Evolutionary conservation across 805 yeast species (phyloP).

Genomic region (Yamadazyma takamatsuzukensis): DNA sequence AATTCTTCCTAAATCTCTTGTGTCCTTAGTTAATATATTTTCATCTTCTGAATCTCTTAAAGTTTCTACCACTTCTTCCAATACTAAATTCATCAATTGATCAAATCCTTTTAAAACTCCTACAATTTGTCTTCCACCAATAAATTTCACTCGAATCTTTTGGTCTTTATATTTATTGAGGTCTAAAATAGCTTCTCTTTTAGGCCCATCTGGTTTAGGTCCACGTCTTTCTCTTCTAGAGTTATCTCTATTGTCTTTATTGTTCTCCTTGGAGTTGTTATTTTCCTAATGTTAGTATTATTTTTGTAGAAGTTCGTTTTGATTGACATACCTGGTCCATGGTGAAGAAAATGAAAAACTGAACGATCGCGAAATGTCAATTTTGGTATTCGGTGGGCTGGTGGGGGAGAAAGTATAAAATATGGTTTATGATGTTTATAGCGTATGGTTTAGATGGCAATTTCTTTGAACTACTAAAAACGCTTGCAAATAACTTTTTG

Average conservation of each 20-base stretch:
- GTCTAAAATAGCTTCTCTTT: conserved; percentile 85
- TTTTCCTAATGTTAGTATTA: too few species aligned
- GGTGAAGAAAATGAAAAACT: too few species aligned
- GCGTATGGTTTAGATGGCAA: too few species aligned
- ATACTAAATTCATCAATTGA: conserved; percentile 73
- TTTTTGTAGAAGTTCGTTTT: too few species aligned
- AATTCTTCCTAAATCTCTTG: conserved; percentile 70
- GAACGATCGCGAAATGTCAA: too few species aligned
- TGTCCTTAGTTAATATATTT: conserved; percentile 47
- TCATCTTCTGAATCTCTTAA: conserved; percentile 64
- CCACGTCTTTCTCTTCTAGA: conserved; percentile 16
- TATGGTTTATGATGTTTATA: too few species aligned
- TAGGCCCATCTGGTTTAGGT: conserved; percentile 62
- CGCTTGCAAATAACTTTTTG: too few species aligned
- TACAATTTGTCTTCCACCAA: conserved; percentile 80
- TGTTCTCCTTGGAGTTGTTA: conserved; percentile 6
- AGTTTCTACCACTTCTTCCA: conserved; percentile 67
- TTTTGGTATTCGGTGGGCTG: too few species aligned
- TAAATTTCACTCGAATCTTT: conserved; percentile 69
- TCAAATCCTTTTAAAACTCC: conserved; percentile 85
- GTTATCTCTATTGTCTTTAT: conserved; percentile 11
- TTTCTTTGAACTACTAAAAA: too few species aligned
- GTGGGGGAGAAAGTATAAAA: too few species aligned
- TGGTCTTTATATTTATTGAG: conserved; percentile 73
- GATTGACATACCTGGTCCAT: too few species aligned